Evolutionary conservation across 805 yeast genomes (phyloP), one percentile per base, ranked within the genome.

Genomic region (Candida succiphila): DNA sequence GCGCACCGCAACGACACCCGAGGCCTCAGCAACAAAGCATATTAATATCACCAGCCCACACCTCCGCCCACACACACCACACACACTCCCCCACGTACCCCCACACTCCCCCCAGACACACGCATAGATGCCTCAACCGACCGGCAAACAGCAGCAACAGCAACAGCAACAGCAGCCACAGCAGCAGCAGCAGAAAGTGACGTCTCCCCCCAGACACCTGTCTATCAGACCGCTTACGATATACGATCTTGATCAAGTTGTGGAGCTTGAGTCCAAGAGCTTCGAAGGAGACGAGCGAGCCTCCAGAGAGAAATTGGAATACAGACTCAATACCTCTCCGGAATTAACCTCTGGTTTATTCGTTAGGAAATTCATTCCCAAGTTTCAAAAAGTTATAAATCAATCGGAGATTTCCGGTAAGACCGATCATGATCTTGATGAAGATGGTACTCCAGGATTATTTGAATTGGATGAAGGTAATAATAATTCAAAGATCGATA

Each of bases 321-420:
- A 84, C 61, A 69, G 96, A 45, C 65, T 89, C 41, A 67, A 68
- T 1, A 75, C 63, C 4, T 88, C 96, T 53, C 97, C 97, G 8
- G 98, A 89, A 54, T 69, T 89, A 37, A 76, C 92, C 43, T 75
- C 88, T 5, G 97, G 97, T 2, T 65, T 92, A 36, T 92, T 89
- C 49, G 65, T 86, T 33, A 67, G 95, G 50, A 74, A 74, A 36
- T 81, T 80, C 56, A 63, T 51, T 21, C 58, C 63, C 46, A 57
- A 57, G 40, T 67, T 61, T 48, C 58, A 59, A 33, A 61, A 67
- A 12, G 54, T 60, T 33, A 61, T 61, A 12, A 59, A 54, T 16
- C 38, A 42, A 27, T 49, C 60, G 36, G 57, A 53, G 26, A n/a
- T n/a, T n/a, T 19, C 19, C 12, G 16, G 19, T 17, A 8, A 13